Evolutionary conservation across 164 flowering plant genomes (phyloP), one percentile per base, ranked within the genome.

Genomic region (Cinnamomum micranthum): DNA sequence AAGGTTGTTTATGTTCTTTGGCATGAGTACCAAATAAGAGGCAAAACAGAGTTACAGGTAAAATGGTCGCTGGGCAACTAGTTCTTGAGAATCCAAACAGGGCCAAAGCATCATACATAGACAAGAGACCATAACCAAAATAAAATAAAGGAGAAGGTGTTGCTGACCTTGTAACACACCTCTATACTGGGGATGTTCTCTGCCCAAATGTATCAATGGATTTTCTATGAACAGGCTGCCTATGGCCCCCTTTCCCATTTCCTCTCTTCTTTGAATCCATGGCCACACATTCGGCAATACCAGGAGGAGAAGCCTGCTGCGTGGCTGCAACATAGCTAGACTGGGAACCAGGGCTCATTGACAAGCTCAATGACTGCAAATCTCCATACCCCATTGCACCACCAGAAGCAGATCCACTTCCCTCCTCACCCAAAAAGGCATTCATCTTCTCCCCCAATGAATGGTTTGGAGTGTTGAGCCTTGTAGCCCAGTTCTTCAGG

Each of bases 281-380:
- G 23, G 80, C 79, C 33, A 74, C 78, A 64, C 72, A 71, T 6
- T 82, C 88, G 25, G 77, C 50, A 0, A 69, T 84, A 72, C 82
- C 52, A 9, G 85, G 81, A 31, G 89, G 83, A 68, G 85, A 84
- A 80, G 85, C 86, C 72, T 72, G 79, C 62, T 80, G 75, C 55
- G 88, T 79, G 62, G 86, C 87, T 12, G 92, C 83, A 4, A 87
- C 84, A 70, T 88, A 85, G 78, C 93, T 89, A 4, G 93, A 88
- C 77, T 88, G 93, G 5, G 97, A 92, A 60, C 93, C 92, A 70
- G 95, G 95, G 77, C 97, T 92, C 93, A 92, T 90, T 13, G 95
- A 89, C 86, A 92, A 79, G 81, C 88, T 90, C 41, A 92, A 74
- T 33, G 95, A 86, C 86, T 90, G 91, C 19, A 92, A 83, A 75